phyloP scores from a whole-genome alignment of 2,329 filamentous ascomycete genomes.

The Colletotrichum magnum region DNA sequence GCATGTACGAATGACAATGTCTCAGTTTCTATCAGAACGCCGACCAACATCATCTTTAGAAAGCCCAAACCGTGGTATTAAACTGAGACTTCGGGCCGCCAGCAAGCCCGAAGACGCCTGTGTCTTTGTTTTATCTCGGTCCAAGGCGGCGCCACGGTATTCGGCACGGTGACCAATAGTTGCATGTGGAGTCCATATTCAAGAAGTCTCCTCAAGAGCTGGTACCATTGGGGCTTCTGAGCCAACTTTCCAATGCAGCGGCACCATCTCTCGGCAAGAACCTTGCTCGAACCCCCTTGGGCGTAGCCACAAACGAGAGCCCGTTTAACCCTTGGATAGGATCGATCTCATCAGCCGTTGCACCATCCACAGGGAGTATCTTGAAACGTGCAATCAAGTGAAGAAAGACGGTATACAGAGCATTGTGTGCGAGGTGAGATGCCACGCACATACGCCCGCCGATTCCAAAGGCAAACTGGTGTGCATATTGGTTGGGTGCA shows the following conservation, averaged over 20 bases:
- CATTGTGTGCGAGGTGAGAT: constrained; percentile 66
- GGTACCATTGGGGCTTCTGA: not conserved
- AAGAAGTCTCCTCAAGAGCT: not conserved
- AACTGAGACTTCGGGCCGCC: no score
- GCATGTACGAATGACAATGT: no score
- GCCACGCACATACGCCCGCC: constrained; percentile 70
- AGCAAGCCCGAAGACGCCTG: no score
- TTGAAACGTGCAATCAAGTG: constrained; percentile 64
- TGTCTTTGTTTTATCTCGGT: no score
- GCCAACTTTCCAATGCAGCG: constrained; percentile 3
- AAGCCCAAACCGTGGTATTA: no score
- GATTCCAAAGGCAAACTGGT: constrained; percentile 67
- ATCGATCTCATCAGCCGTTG: constrained; percentile 27
- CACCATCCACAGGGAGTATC: constrained; percentile 50
- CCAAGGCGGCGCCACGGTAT: no score
- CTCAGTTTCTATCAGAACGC: no score
- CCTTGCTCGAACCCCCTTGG: constrained; percentile 33
- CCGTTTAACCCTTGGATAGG: constrained; percentile 51
- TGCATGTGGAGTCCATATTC: not conserved
- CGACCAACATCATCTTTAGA: no score
- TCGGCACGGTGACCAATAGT: no score
- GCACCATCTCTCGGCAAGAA: constrained; percentile 39
- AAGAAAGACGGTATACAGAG: constrained; percentile 66
- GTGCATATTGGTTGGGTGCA: constrained; percentile 48
- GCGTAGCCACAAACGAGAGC: constrained; percentile 34